Conservation (phyloP, 2,329 filamentous ascomycete genomes). For the Colletotrichum nymphaeae region DNA sequence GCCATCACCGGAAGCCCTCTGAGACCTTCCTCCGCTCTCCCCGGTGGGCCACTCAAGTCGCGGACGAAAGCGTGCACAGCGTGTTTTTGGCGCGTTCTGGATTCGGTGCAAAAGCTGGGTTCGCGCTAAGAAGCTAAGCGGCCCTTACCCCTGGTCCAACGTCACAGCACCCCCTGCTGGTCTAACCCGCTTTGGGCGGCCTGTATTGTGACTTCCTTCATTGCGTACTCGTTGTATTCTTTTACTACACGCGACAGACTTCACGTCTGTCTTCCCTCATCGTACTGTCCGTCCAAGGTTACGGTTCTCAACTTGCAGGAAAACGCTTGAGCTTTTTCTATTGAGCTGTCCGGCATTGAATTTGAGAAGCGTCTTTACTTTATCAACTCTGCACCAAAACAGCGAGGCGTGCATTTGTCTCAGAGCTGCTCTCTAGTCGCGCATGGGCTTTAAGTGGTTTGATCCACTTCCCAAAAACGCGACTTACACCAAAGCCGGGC, state of each 20-base stretch:
- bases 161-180: conserved; percentile 22
- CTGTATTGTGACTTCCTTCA: conserved; percentile 20
- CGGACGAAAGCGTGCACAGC: conserved; percentile 29
- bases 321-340: background rate
- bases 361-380: background rate
- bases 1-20: background rate
- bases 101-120: background rate
- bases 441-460: conserved; percentile 32
- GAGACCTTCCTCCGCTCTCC: background rate
- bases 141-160: conserved; percentile 17
- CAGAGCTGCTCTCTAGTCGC: conserved; percentile 10
- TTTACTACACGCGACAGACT: conserved; percentile 24
- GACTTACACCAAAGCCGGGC: conserved; percentile 30
- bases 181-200: conserved; percentile 8
- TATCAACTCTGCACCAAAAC: background rate
- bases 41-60: background rate
- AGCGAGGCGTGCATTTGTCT: conserved; percentile 7
- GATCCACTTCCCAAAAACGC: conserved; percentile 36
- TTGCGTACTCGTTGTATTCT: conserved; percentile 3
- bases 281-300: conserved; percentile 7
- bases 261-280: conserved; percentile 21
- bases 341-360: background rate
- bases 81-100: conserved; percentile 35
- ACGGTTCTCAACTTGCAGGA: background rate
- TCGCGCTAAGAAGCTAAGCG: conserved; percentile 23